Evolutionary conservation across 164 flowering plant species (phyloP), one percentile per base, ranked within the genome.

Genomic region (Sedum album): DNA sequence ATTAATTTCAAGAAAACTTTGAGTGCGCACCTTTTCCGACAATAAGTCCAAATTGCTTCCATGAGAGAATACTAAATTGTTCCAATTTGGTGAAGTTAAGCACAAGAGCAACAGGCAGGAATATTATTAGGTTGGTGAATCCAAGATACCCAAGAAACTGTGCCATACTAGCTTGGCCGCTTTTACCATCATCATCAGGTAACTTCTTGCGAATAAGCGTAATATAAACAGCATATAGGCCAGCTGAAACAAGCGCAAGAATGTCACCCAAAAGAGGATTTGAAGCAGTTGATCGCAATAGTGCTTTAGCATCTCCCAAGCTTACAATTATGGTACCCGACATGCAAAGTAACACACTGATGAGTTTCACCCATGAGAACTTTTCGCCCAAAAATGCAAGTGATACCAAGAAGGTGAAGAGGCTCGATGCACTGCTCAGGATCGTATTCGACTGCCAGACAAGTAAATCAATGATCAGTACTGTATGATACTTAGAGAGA

Each of bases 131-230:
- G 73, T 95, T 95, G 84, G 86, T 88, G 33, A 95, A 76, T 73
- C 99, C 99, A 4, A 95, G 73, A 78, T 76, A 95, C 65, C 99
- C 99, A 72, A 95, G 97, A 74, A 95, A 90, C 78, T 88, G 96
- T 3, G 91, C 93, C 96, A 90, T 91, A 69, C 97, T 91, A 51
- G 76, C 83, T 7, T 62, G 78, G 31, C 92, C 91, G 66, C 72
- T 66, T 73, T 81, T 81, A 42, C 76, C 86, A 73, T 86, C 89
- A 60, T 86, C 93, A 78, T 88, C 93, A 35, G 97, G 90, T 60
- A 95, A 55, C 73, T 88, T 85, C 70, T 83, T 82, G 55, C 96
- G 93, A 53, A 95, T 91, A 23, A 95, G 92, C 25, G 96, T 88
- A 33, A 91, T 82, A 76, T 91, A 95, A 5, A 84, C 84, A 69